phyloP scores from a whole-genome alignment of 2,329 filamentous ascomycete species.

The Xylariaceae sp. region DNA sequence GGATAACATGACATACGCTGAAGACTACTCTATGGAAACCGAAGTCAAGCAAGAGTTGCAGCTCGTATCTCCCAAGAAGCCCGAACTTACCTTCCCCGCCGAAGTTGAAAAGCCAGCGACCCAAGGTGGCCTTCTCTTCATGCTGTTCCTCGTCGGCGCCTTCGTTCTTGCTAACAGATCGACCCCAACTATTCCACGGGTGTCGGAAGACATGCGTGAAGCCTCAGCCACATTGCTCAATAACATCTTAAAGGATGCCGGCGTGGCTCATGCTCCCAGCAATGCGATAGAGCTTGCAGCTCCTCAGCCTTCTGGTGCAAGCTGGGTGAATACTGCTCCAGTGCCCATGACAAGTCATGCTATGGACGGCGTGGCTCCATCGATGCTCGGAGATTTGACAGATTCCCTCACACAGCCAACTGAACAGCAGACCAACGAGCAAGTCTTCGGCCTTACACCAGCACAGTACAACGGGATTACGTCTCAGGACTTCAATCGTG shows the following conservation, averaged over 20 bases:
- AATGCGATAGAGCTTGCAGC: slow-evolving; percentile 51
- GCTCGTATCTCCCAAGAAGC: slow-evolving; percentile 60
- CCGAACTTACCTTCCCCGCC: slow-evolving; percentile 51
- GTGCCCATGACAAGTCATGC: slow-evolving; percentile 50
- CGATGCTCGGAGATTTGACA: slow-evolving; percentile 69
- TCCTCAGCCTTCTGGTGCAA: slow-evolving; percentile 58
- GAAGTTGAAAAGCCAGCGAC: slow-evolving; percentile 70
- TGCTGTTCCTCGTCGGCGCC: slow-evolving; percentile 95
- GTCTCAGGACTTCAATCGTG: slow-evolving; percentile 67
- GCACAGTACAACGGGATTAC: slow-evolving; percentile 88
- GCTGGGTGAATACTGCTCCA: slow-evolving; percentile 51
- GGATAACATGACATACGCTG: slow-evolving; percentile 81
- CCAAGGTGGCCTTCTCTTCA: slow-evolving; percentile 83
- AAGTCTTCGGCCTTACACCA: slow-evolving; percentile 84
- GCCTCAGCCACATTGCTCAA: slow-evolving; percentile 79
- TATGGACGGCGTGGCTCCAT: slow-evolving; percentile 59
- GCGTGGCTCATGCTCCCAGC: slow-evolving; percentile 57
- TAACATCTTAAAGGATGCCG: slow-evolving; percentile 82
- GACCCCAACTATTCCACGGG: slow-evolving; percentile 72
- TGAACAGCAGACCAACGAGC: slow-evolving; percentile 85
- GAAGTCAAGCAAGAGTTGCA: slow-evolving; percentile 67
- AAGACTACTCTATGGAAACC: slow-evolving; percentile 69
- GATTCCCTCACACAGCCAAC: slow-evolving; percentile 75
- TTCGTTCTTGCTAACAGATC: slow-evolving; percentile 90
- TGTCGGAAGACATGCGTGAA: slow-evolving; percentile 80